Evolutionary conservation across 179 eudicot genomes (phyloP).

Genomic region (Carnegiea gigantea): DNA sequence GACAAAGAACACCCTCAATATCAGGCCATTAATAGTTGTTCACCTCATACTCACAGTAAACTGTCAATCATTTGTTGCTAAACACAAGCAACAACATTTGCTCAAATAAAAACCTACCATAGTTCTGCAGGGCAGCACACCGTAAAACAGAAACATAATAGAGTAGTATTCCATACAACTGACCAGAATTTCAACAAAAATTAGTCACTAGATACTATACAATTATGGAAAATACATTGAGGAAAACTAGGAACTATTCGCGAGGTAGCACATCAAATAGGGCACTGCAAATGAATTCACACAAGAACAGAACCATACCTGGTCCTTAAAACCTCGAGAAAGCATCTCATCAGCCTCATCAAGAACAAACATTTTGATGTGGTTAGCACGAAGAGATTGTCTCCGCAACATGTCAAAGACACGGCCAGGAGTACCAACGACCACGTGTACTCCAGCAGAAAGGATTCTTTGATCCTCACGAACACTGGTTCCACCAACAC

Average conservation of each 20-base stretch:
- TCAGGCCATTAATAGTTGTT: too few species aligned
- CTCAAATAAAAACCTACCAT: too few species aligned
- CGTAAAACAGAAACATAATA: neutral
- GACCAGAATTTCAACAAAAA: neutral
- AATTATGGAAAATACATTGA: neutral
- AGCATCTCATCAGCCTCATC: slow-evolving; percentile 93
- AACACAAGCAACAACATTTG: too few species aligned
- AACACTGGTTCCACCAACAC: slow-evolving; percentile 76
- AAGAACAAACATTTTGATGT: slow-evolving; percentile 60
- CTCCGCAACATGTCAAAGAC: slow-evolving; percentile 75
- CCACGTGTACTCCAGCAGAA: slow-evolving; percentile 62
- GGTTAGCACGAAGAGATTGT: slow-evolving; percentile 53
- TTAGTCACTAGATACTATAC: neutral
- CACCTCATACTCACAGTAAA: too few species aligned
- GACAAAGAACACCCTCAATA: neutral
- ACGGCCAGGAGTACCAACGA: slow-evolving; percentile 77
- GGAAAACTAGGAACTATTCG: neutral
- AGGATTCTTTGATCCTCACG: slow-evolving; percentile 71
- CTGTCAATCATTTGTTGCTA: too few species aligned
- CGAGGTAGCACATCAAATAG: neutral
- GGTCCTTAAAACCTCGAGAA: slow-evolving; percentile 78
- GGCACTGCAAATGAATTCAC: neutral
- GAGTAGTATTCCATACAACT: neutral
- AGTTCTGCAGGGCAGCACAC: too few species aligned
- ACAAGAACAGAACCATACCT: slow-evolving; percentile 33